Conservation (phyloP, 202 grass and related monocot genomes). For the Panicum virgatum region DNA sequence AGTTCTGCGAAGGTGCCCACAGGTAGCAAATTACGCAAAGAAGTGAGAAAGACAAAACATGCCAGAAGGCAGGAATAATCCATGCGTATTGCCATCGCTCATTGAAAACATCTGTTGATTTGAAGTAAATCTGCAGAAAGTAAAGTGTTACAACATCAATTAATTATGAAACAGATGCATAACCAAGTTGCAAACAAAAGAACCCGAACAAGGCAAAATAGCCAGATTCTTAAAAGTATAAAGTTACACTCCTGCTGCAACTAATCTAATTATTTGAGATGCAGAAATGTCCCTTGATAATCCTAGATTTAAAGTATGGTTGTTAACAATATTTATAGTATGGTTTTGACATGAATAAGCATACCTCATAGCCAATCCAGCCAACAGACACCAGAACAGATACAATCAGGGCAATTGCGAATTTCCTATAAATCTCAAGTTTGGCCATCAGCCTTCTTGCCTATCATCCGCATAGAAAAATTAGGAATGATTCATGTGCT, state of each 20-base stretch:
- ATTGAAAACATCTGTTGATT: constrained; percentile 93
- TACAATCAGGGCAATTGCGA: constrained; percentile 77
- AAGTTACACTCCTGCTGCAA: neutral
- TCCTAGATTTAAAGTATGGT: neutral
- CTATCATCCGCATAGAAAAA: constrained; percentile 47
- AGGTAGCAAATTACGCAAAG: constrained; percentile 87
- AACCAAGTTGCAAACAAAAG: neutral
- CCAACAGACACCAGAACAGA: constrained; percentile 85
- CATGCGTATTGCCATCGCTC: constrained; percentile 93
- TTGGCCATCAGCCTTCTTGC: constrained; percentile 85
- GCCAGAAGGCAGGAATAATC: constrained; percentile 97
- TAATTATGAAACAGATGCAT: constrained; percentile 7
- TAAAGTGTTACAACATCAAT: constrained; percentile 18
- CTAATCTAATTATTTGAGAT: constrained; percentile 12
- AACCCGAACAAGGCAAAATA: constrained; percentile 11
- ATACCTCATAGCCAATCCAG: constrained; percentile 97
- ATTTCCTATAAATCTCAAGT: constrained; percentile 97
- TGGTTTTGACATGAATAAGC: constrained; percentile 1
- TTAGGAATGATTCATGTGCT: constrained; percentile 9
- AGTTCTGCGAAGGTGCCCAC: constrained; percentile 92
- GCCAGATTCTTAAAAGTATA: constrained; percentile 11
- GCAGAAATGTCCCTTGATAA: neutral
- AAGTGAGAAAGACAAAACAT: constrained; percentile 87
- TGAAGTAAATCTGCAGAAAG: constrained; percentile 89
- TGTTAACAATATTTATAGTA: neutral